Base-by-base conservation (phyloP, 345 rosid species). In the Brassica juncea region DNA sequence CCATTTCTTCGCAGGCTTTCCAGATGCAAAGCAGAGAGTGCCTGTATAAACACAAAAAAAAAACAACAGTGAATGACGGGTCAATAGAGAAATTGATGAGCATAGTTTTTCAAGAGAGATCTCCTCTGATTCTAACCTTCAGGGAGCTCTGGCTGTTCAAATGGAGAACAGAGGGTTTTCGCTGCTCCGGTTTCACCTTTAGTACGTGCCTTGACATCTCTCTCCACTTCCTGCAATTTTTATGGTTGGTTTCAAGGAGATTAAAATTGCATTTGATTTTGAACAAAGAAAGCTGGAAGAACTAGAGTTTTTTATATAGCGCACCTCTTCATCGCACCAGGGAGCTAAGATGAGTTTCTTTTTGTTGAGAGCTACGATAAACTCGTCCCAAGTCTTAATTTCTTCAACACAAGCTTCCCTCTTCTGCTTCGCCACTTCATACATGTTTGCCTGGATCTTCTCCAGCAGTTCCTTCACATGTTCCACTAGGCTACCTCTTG, bases 251-350 rank as follows among this genome's bases (percentile, higher is more conserved):
- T 16, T 14, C 2, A 73, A 63, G 12, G 52, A 6, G 14, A 0
- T 60, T 8, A 67, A 19, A 52, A 61, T 6, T 61, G 21, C 21
- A 34, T 37, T 37, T 8, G 9, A 42, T 42, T 42, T 42, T 42
- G 14, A 9, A 42, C 49, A 37, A 37, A 37, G 7, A 37, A 37
- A 9, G 44, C 19, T 23, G n/a, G 65, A 25, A 57, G 23, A 34
- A 16, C 23, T 34, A 11, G 34, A 19, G 54, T 77, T 25, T 57
- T 28, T 57, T 58, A 9, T 23, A 8, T 37, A 55, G 23, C 66
- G 32, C 82, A 91, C 99, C 97, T 91, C 94, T 76, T 92, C 98
- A 66, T 93, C 93, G 66, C 99, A 92, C 99, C 99, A 94, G 16
- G 99, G 99, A 82, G 99, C 98, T 77, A 94, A 85, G 80, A 94